Evolutionary conservation across 75 land plant genomes (phyloP), one percentile per base, ranked within the genome.

Genomic region (Picea glauca): DNA sequence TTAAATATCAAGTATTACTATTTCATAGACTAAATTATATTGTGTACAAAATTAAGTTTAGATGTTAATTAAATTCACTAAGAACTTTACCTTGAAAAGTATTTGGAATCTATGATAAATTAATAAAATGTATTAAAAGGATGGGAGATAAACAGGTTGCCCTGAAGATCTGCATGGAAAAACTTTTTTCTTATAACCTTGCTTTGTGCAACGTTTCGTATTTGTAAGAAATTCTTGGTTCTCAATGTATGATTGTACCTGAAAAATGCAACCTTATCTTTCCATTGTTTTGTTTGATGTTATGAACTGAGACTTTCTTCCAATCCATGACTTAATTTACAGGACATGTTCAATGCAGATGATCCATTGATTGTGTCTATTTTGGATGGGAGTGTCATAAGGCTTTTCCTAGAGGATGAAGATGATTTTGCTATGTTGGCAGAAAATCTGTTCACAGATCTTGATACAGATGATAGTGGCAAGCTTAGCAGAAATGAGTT

Each of bases 361-460:
- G 86, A 93, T 61, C 96, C 96, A 15, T 33, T 93, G 58, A 84
- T 90, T n/a, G 83, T 90, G 20, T 83, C 88, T 59, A 78, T 88
- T 58, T 78, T 92, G 90, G 91, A 93, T 85, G 96, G 96, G 64
- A 77, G 75, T 57, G 81, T 81, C 30, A 75, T 92, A 14, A 78
- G 82, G 68, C 15, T 77, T 50, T 77, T 85, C 58, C 80, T 93
- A 65, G 96, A 93, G 40, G 96, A 93, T 75, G 96, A 93, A 76
- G 96, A 93, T 78, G 96, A 93, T 74, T 93, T 90, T 84, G 96
- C 96, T 0, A 92, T 93, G 96, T 18, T 92, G 76, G 96, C 96
- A 1, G 96, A 93, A 80, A 90, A 84, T 80, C 64, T 92, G 17
- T 93, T 93, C 74, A 88, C 90, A 50, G 90, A 92, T 50, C 77